Percentiles rank a stretch among this genome's conserved stretches.
These are phyloP conservation scores for Xylogone sp. DNA, from an alignment of 2,329 filamentous ascomycete genomes.

Conservation along the genomic window DNA sequence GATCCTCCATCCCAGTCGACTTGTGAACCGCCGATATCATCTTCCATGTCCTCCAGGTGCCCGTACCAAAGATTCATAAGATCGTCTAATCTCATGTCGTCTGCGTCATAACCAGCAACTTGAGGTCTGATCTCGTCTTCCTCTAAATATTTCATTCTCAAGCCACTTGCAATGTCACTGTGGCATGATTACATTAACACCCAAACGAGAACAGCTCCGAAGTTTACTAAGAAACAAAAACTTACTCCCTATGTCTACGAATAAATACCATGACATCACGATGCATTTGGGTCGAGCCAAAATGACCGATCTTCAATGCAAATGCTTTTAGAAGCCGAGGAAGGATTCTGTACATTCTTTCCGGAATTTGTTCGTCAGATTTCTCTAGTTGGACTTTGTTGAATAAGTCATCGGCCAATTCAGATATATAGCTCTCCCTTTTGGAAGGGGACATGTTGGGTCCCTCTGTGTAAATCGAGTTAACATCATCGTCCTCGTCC, in stretches of 20 bases:
- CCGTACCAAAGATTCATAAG: neutral
- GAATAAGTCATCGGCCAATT: neutral
- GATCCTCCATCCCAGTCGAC: too few species aligned
- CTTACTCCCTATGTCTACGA: conserved; percentile 2
- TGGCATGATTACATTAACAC: neutral
- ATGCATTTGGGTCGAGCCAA: conserved; percentile 2
- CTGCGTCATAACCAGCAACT: neutral
- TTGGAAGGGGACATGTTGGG: neutral
- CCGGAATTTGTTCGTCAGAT: neutral
- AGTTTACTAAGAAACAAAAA: neutral
- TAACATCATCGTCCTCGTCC: too few species aligned
- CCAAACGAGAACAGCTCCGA: neutral
- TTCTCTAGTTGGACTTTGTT: neutral
- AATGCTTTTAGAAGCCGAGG: conserved; percentile 10
- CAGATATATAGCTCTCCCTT: neutral
- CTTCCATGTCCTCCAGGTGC: neutral
- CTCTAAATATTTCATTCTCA: neutral
- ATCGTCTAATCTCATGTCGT: neutral
- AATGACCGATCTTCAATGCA: conserved; percentile 8
- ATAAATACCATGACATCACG: conserved; percentile 7
- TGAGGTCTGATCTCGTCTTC: neutral
- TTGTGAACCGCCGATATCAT: neutral
- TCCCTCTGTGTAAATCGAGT: neutral
- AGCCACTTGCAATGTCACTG: neutral
- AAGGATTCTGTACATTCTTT: neutral